Base-by-base conservation (phyloP, 1,284 basidiomycete species). In the Cryptococcus wingfieldii region DNA sequence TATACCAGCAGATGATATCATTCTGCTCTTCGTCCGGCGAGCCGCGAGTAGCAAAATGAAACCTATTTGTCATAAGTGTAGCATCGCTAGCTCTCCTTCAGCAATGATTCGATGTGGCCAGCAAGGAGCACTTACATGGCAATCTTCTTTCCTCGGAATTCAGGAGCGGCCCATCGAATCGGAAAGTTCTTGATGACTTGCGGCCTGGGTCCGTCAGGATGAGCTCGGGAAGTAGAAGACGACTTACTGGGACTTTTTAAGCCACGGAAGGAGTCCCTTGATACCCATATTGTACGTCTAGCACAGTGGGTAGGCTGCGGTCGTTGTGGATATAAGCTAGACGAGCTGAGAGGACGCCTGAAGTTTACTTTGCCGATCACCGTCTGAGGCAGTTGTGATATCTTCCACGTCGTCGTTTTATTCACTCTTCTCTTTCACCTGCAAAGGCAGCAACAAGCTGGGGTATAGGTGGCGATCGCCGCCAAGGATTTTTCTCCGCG, bases 41-140 rank as follows among this genome's bases (percentile, higher is more conserved):
- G 42, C 66, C 58, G 16, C 51, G 50, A 9, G 54, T 55, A 10
- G 71, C 71, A 43, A 77, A 74, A 56, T 75, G 74, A 56, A 72
- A 77, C 39, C 70, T 62, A 54, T 73, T 75, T 1, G 76, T 76
- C 42, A 77, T 43, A 6, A 77, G 61, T 2, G 74, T 76, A 2
- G 63, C 76, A 63, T 77, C 76, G 14, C 72, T 75, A 51, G 5
- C 27, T 16, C 8, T 43, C 9, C 4, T 4, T 42, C 10, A 18
- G 23, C 23, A 42, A 7, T 25, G 48, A 18, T 34, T 38, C 38
- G 27, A 12, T 6, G 31, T 4, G 13, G 10, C 10, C 27, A 25
- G 43, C 18, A 27, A 27, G 16, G 28, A 25, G 23, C 8, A 54
- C 70, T 47, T 39, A 73, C 69, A 77, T 64, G n/a, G 75, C 76